Evolutionary conservation across 805 yeast species (phyloP).

Genomic region (Cephaloascus fragrans): DNA sequence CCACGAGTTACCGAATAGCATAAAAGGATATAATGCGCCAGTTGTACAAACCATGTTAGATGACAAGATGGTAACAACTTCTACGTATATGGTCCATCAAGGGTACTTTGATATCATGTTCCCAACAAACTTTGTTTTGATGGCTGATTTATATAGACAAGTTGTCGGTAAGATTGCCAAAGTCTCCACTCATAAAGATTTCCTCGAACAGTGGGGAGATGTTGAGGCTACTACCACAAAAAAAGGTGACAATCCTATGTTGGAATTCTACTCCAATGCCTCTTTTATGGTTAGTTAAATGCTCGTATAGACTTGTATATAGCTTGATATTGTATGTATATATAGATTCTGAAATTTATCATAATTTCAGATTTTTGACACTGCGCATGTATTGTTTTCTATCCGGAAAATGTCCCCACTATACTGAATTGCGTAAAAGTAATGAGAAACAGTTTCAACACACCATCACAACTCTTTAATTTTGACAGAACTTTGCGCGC

Average conservation of each 20-base stretch:
- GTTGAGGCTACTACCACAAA: conserved; percentile 54
- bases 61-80: conserved; percentile 56
- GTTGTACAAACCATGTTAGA: conserved; percentile 71
- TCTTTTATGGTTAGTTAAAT: conserved; percentile 45
- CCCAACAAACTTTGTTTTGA: conserved; percentile 65
- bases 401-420: too few species aligned
- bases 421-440: too few species aligned
- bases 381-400: too few species aligned
- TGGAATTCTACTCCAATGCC: conserved; percentile 67
- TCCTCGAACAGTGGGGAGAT: conserved; percentile 65
- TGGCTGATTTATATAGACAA: conserved; percentile 50
- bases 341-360: too few species aligned
- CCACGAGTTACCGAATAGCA: conserved; percentile 32
- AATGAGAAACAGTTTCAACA: too few species aligned
- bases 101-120: conserved; percentile 85
- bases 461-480: too few species aligned
- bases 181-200: conserved; percentile 52
- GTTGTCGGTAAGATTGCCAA: conserved; percentile 52
- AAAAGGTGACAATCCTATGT: conserved; percentile 79
- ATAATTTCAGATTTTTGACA: too few species aligned
- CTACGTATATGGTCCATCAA: conserved; percentile 74
- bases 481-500: too few species aligned
- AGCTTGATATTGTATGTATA: too few species aligned
- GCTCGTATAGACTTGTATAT: too few species aligned
- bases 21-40: conserved; percentile 58